These are phyloP conservation scores for Cercospora berteroae DNA, from an alignment of 2,329 filamentous ascomycete genomes.

Conservation along the genomic window DNA sequence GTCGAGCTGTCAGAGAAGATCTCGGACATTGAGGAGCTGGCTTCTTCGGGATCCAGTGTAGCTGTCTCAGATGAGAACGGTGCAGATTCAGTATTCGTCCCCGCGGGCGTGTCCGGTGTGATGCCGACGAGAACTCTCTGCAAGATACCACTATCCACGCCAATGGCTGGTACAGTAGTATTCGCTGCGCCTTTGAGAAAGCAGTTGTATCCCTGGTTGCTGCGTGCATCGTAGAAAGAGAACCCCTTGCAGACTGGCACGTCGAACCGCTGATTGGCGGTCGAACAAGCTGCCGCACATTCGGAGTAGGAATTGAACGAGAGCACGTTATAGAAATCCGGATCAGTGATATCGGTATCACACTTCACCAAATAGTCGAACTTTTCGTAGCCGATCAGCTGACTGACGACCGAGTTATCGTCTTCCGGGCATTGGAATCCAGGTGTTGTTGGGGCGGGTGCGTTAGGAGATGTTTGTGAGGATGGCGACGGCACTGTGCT, in stretches of 20 bases:
- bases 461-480: constrained; percentile 7
- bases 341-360: constrained; percentile 34
- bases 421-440: constrained; percentile 36
- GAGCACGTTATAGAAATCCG: constrained; percentile 28
- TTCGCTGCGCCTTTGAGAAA: constrained; percentile 35
- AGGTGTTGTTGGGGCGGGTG: constrained; percentile 31
- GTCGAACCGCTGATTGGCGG: constrained; percentile 32
- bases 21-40: constrained; percentile 32
- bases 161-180: constrained; percentile 26
- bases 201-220: constrained; percentile 33
- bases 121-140: constrained; percentile 33
- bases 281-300: constrained; percentile 37
- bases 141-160: constrained; percentile 34
- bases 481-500: background rate
- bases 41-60: constrained; percentile 21
- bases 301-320: constrained; percentile 34
- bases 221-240: constrained; percentile 31
- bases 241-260: constrained; percentile 35
- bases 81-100: constrained; percentile 29
- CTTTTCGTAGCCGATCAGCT: constrained; percentile 34
- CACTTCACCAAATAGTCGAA: constrained; percentile 39
- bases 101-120: constrained; percentile 20
- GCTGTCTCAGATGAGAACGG: constrained; percentile 25
- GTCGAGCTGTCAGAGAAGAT: constrained; percentile 33
- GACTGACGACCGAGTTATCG: constrained; percentile 34